Evolutionary conservation across 345 rosid genomes (phyloP), one percentile per base, ranked within the genome.

Genomic region (Geranium rotundifolium): DNA sequence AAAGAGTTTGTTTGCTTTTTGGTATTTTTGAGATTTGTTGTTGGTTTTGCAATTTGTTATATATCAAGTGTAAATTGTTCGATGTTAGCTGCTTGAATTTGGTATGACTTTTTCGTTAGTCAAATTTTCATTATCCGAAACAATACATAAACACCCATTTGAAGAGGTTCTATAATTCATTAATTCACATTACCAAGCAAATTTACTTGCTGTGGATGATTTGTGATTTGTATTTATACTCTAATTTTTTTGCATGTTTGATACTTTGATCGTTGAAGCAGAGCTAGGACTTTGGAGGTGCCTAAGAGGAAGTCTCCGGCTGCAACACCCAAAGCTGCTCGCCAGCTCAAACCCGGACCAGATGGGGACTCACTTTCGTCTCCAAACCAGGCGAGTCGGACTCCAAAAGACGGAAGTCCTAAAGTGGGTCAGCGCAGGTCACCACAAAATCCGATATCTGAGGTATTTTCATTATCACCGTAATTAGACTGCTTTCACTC

Each of bases 271-370:
- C 76, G 57, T 70, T 59, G 62, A 65, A 62, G 63, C 80, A 85
- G 95, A 76, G 68, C 75, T 27, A 75, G 75, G 61, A 77, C 86
- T 54, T 64, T 72, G 39, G 95, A 87, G 65, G 85, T 84, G 59
- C 82, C 93, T 65, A 85, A 76, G 65, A 81, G 80, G 73, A 91
- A 87, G 71, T 85, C 93, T 72, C 90, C 85, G 5, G 74, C 85
- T 7, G 73, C 76, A 37, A 81, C 89, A 29, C 79, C 92, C 41
- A 80, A 79, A 60, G 80, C 86, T 69, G 85, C 86, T 58, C 86
- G 80, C 31, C 87, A 79, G 67, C 86, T 87, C 59, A 92, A 84
- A 71, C 81, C 77, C 1, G 82, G 77, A 59, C 55, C 76, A 17
- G 89, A 84, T 59, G 29, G 80, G 1, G 89, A 84, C 37, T 61